Evolutionary conservation across 140 eudicot species (phyloP), one percentile per base, ranked within the genome.

Genomic region (Ambrosia hybrid): DNA sequence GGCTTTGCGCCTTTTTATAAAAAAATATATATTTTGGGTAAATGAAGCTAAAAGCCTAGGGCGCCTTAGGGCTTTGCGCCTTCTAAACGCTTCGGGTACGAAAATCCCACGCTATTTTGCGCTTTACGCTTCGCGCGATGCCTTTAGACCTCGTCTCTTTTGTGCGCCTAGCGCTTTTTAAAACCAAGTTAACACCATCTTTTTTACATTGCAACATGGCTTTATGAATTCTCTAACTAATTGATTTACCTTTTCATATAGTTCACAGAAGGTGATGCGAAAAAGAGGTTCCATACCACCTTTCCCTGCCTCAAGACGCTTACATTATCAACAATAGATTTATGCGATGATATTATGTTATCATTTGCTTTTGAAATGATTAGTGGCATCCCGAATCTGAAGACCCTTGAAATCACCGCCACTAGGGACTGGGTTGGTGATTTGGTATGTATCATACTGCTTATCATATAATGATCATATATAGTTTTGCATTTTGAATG

Each of bases 221-320:
- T 49, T 10, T 11, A 26, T 66, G 57, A 66, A 41, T 14, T 33
- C 5, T 43, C 14, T 17, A 45, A 66, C 56, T 7, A 38, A 51
- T 14, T 69, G 51, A 2, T 17, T 37, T 43, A 13, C 16, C n/a
- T 2, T 34, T 59, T 72, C 3, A 21, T 59, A 9, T 26, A 56
- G 33, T 60, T 33, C 4, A n/a, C 26, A 5, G 38, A 67, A 3
- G 39, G 2, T 12, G 57, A 5, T 39, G 65, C 68, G 5, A 26
- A 39, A 13, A 26, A 21, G 73, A 53, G 12, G 67, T 6, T 38
- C 36, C 57, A 56, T 14, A 37, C 21, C 0, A 6, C 57, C 17
- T 33, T 33, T 48, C 80, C 65, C 0, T 15, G 53, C 39, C 68
- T 76, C 26, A 43, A 49, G 52, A 36, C 26, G 12, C 74, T 76